These are phyloP conservation scores for Cephaloascus albidus DNA, from an alignment of 805 yeast genomes.

Conservation along the genomic window DNA sequence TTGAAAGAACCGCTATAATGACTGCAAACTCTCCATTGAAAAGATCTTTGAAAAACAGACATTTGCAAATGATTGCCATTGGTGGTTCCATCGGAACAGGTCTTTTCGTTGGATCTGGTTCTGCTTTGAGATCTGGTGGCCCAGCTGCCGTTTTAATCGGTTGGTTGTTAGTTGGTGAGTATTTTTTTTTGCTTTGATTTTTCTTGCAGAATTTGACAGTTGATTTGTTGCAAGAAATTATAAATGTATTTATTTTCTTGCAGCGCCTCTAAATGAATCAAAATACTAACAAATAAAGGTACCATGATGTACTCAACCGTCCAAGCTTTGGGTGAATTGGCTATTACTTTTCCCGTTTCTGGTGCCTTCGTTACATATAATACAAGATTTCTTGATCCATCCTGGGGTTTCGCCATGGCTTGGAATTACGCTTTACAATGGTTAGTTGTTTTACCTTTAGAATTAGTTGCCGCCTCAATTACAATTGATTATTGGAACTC, in stretches of 20 bases:
- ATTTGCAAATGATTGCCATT: constrained; percentile 57
- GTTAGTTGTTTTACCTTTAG: constrained; percentile 55
- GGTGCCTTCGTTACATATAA: constrained; percentile 61
- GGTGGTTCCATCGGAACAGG: constrained; percentile 69
- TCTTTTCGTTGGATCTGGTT: constrained; percentile 57
- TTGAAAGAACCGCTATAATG: constrained; percentile 30
- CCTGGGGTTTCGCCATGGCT: constrained; percentile 57
- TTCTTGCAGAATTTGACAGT: too few relatives aligned
- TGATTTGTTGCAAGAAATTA: too few relatives aligned
- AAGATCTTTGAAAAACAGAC: constrained; percentile 45
- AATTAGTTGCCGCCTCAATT: constrained; percentile 54
- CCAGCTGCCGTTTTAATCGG: constrained; percentile 56
- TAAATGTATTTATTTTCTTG: too few relatives aligned
- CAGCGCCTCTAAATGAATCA: too few relatives aligned
- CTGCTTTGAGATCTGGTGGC: constrained; percentile 50
- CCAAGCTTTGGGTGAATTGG: constrained; percentile 53
- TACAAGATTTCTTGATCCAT: constrained; percentile 47
- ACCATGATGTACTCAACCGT: constrained; percentile 48
- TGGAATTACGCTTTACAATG: constrained; percentile 41
- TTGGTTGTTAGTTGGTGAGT: constrained; percentile 45
- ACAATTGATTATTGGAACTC: constrained; percentile 45
- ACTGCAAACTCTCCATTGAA: constrained; percentile 50
- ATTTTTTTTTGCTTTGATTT: too few relatives aligned
- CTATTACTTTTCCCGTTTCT: constrained; percentile 51
- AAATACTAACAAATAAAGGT: too few relatives aligned